Evolutionary conservation across 2,329 filamentous ascomycete genomes (phyloP), one percentile per base, ranked within the genome.

Genomic region (Colletotrichum cuscutae): DNA sequence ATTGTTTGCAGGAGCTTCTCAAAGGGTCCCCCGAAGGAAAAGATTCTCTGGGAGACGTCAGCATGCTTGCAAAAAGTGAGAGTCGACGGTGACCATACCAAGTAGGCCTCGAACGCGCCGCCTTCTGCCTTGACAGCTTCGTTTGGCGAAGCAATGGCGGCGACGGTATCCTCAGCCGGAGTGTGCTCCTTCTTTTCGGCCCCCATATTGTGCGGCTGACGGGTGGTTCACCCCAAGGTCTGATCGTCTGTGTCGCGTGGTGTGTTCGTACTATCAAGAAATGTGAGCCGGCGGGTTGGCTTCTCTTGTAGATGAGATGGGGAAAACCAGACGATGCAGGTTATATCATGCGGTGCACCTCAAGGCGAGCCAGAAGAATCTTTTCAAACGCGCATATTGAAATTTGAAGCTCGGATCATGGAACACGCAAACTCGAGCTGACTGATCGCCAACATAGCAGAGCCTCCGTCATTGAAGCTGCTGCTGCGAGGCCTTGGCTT

Each of bases 1-100:
- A 80, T 66, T 19, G 62, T 75, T 59, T 81, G 78, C 37, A 82
- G 74, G 3, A 74, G 35, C 46, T 79, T 77, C 49, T 82, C 81
- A 59, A 76, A 42, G 3, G 75, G 69, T 1, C 77, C 76, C 35
- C 77, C 81, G 73, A 78, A 79, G 30, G 74, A 74, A 46, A 82
- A 78, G 30, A 82, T 81, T 69, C 80, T 77, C 80, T 81, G 37
- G 13, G 7, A 13, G 42, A 22, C 6, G 30, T 71, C 12, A 73
- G 49, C 19, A 46, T 32, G 32, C 15, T 6, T n/a, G 0, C 11
- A 32, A 32, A 5, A 32, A 5, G 3, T 32, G 32, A 12, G 52
- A 2, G 24, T 26, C 26, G n/a, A 13, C 53, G 8, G 9, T 11
- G 11, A 19, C 8, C 58, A 6, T 69, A 76, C 75, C 67, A 72